These are phyloP conservation scores for Logfia minima DNA, from an alignment of 129 eudicot species.

Conservation along the genomic window DNA sequence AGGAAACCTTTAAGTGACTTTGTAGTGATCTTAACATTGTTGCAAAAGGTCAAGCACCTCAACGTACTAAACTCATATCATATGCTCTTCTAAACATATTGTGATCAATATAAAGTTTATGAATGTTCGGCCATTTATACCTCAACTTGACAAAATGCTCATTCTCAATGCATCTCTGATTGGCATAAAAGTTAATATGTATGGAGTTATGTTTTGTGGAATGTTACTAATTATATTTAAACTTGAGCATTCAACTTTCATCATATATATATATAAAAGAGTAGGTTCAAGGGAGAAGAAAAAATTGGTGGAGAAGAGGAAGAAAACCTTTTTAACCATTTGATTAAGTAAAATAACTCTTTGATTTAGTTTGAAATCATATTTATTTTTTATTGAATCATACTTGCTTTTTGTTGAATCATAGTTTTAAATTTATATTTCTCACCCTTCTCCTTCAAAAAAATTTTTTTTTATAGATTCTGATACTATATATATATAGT, in stretches of 20 bases:
- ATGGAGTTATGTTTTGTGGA: neutral
- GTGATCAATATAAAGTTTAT: neutral
- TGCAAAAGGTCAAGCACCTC: neutral
- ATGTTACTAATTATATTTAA: neutral
- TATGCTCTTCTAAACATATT: neutral
- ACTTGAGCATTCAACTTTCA: neutral
- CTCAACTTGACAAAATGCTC: slow-evolving; percentile 2
- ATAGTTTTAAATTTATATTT: too few species aligned
- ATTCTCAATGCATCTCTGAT: neutral
- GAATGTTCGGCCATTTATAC: neutral
- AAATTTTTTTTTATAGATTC: too few species aligned
- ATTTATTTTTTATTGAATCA: too few species aligned
- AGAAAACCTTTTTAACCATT: too few species aligned
- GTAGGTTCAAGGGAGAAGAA: too few species aligned
- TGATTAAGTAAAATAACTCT: too few species aligned
- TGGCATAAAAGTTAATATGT: neutral
- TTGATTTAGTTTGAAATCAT: too few species aligned
- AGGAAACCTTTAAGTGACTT: slow-evolving; percentile 14
- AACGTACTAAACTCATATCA: slow-evolving; percentile 19
- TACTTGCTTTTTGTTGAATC: too few species aligned
- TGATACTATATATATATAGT: too few species aligned
- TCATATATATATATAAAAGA: too few species aligned
- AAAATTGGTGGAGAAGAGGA: too few species aligned
- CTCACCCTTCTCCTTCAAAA: too few species aligned
- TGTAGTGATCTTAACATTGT: neutral